Conservation (phyloP, 176 grass and related monocot species). For the Oryza punctata region DNA sequence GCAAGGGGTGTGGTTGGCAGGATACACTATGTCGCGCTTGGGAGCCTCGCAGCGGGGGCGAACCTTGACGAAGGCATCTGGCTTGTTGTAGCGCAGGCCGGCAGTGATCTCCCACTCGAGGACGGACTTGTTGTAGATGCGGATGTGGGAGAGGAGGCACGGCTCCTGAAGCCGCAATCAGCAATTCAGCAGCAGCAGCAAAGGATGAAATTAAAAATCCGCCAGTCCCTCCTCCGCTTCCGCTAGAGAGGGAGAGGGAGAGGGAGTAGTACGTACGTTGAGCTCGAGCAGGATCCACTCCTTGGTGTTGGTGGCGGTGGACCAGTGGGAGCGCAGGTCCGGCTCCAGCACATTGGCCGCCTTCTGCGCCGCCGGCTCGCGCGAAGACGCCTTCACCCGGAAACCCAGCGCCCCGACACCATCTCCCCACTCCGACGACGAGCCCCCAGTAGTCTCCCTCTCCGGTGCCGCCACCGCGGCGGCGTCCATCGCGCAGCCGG, state of each 20-base stretch:
- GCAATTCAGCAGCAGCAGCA: no score
- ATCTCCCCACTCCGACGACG: constrained; percentile 64
- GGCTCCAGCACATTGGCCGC: constrained; percentile 70
- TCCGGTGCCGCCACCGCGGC: not conserved
- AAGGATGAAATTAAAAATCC: not conserved
- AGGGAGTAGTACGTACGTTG: constrained; percentile 28
- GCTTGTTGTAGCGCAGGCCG: constrained; percentile 91
- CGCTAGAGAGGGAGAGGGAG: no score
- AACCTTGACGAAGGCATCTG: constrained; percentile 85
- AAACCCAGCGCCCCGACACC: constrained; percentile 55
- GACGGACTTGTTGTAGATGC: constrained; percentile 98
- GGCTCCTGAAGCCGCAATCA: constrained; percentile 48
- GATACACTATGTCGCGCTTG: constrained; percentile 90
- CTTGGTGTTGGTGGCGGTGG: constrained; percentile 88
- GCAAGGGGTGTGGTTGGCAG: constrained; percentile 74
- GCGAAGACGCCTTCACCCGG: constrained; percentile 85
- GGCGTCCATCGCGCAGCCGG: not conserved
- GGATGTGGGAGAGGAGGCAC: constrained; percentile 85
- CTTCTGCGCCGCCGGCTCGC: constrained; percentile 86
- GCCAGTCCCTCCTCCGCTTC: no score
- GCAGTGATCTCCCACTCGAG: constrained; percentile 93
- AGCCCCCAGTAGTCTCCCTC: constrained; percentile 14
- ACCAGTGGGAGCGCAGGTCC: constrained; percentile 93
- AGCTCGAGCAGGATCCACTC: constrained; percentile 98
- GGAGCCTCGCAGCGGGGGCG: constrained; percentile 76